phyloP scores from a whole-genome alignment of 352 stramenopile genomes.

The Nothophytophthora sp. region DNA sequence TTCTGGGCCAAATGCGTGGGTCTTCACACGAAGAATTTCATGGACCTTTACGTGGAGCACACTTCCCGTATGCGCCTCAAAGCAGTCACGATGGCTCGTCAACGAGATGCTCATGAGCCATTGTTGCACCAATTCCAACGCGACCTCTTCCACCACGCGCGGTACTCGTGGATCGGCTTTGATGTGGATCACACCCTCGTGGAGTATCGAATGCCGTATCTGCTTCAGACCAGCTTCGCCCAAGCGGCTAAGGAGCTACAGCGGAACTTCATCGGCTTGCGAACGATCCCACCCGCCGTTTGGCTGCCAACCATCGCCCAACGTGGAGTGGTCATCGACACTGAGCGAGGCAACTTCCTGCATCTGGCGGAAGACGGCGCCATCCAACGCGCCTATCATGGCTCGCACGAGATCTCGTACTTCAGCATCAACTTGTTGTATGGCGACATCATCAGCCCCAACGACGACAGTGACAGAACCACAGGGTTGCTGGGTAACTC shows the following conservation, averaged over 20 bases:
- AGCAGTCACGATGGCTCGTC: conserved; percentile 29
- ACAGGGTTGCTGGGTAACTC: conserved; percentile 18
- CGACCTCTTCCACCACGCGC: conserved; percentile 32
- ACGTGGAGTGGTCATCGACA: conserved; percentile 45
- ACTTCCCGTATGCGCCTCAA: conserved; percentile 39
- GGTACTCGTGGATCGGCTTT: conserved; percentile 62
- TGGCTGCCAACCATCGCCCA: conserved; percentile 49
- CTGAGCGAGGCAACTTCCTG: conserved; percentile 45
- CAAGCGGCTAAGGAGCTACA: conserved; percentile 45
- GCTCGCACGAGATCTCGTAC: conserved; percentile 46
- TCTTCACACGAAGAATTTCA: conserved; percentile 38
- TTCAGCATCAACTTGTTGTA: conserved; percentile 49
- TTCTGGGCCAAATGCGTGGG: conserved; percentile 46
- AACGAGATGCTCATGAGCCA: conserved; percentile 23
- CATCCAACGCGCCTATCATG: conserved; percentile 47
- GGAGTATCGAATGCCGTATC: conserved; percentile 44
- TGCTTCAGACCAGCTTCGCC: conserved; percentile 44
- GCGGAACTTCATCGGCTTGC: conserved; percentile 40
- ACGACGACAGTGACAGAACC: conserved; percentile 1
- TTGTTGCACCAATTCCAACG: conserved; percentile 32
- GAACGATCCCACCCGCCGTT: conserved; percentile 17
- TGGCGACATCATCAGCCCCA: conserved; percentile 19
- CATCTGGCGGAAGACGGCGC: conserved; percentile 42
- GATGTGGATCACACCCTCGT: conserved; percentile 58
- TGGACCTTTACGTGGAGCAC: conserved; percentile 31